Conservation (phyloP, 2,329 filamentous ascomycete species). For the Penicillium sp. region DNA sequence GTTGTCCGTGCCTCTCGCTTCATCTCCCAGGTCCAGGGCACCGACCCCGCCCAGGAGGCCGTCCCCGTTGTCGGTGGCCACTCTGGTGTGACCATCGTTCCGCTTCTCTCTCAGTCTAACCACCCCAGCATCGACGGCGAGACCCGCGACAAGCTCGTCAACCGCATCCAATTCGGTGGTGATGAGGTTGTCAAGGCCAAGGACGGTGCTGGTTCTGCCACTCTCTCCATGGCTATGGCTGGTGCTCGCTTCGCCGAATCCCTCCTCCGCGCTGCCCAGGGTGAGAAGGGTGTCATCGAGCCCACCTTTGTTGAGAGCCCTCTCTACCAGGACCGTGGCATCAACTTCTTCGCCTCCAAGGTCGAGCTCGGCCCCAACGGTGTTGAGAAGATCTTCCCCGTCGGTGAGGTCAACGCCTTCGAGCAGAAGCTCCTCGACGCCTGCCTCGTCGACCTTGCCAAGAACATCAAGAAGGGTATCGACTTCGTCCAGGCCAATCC, state of each 20-base stretch:
- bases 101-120: conserved; percentile 91
- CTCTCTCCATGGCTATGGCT: conserved; percentile 98
- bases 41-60: conserved; percentile 89
- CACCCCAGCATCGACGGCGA: conserved; percentile 82
- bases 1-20: conserved; percentile 97
- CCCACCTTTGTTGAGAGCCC: conserved; percentile 96
- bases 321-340: conserved; percentile 97
- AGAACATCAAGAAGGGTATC: conserved; percentile 86
- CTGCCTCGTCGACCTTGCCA: conserved; percentile 68
- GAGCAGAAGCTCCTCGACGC: conserved; percentile 91
- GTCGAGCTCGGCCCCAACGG: conserved; percentile 96
- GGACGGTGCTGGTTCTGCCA: conserved; percentile 95
- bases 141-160: conserved; percentile 75
- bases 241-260: conserved; percentile 86
- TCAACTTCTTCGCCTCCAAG: conserved; percentile 94
- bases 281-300: conserved; percentile 94
- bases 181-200: conserved; percentile 99
- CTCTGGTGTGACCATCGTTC: conserved; percentile 97
- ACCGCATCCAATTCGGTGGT: conserved; percentile 97
- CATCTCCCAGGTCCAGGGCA: conserved; percentile 90
- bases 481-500: conserved; percentile 67
- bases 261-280: conserved; percentile 87
- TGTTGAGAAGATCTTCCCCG: conserved; percentile 88
- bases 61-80: conserved; percentile 97
- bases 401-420: conserved; percentile 81